phyloP scores from a whole-genome alignment of 495 filamentous ascomycete species.

The Lepidopterella palustris region DNA sequence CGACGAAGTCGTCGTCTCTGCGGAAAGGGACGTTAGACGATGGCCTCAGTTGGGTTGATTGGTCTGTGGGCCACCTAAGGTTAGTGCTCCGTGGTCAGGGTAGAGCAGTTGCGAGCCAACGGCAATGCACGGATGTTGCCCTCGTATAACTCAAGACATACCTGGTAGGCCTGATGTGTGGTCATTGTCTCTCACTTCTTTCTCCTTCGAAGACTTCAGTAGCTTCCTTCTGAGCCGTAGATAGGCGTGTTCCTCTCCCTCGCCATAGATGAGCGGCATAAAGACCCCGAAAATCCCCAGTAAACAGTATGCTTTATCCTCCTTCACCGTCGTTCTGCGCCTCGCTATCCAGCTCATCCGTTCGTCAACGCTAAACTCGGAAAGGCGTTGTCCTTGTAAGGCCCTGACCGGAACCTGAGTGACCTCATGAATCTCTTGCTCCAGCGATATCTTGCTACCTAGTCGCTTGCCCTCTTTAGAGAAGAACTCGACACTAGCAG shows the following conservation, averaged over 20 bases:
- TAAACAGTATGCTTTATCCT: slow-evolving; percentile 18
- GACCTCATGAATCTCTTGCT: slow-evolving; percentile 11
- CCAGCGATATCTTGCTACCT: slow-evolving; percentile 16
- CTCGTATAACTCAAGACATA: background rate
- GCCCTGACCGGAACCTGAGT: slow-evolving; percentile 9
- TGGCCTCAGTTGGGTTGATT: slow-evolving; percentile 8
- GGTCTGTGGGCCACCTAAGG: background rate
- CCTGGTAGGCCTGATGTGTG: background rate
- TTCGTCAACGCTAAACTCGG: too few relatives aligned
- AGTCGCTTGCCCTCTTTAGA: slow-evolving; percentile 8
- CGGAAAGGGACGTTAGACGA: slow-evolving; percentile 34
- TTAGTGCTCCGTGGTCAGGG: slow-evolving; percentile 1
- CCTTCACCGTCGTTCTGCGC: slow-evolving; percentile 10
- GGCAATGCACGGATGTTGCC: slow-evolving; percentile 1
- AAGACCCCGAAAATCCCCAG: slow-evolving; percentile 20
- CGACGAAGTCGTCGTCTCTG: slow-evolving; percentile 40
- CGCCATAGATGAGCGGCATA: slow-evolving; percentile 15
- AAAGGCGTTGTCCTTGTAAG: slow-evolving; percentile 8
- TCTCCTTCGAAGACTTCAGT: slow-evolving; percentile 1
- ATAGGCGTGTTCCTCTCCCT: slow-evolving; percentile 16
- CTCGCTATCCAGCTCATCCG: slow-evolving; percentile 13
- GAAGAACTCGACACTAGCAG: slow-evolving; percentile 17
- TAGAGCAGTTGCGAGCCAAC: background rate
- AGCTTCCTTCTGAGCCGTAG: slow-evolving; percentile 7
- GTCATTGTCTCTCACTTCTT: background rate